Conservation (phyloP, 768 basidiomycete genomes). For the Obba rivulosa region DNA sequence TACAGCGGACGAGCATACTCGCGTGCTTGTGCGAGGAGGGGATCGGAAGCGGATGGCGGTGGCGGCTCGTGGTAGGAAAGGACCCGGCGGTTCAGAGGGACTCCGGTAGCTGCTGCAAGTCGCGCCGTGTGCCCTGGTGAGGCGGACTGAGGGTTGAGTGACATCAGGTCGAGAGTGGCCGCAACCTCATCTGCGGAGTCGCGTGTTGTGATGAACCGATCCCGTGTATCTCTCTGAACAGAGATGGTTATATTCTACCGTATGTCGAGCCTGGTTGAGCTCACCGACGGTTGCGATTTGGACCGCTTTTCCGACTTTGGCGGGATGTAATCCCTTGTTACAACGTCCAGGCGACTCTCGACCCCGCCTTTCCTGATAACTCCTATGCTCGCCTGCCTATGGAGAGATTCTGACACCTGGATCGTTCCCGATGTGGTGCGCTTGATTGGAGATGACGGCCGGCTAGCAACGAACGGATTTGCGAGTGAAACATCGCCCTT, state of each 20-base stretch:
- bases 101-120: constrained; percentile 68
- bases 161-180: constrained; percentile 59
- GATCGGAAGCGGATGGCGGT: constrained; percentile 71
- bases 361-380: constrained; percentile 74
- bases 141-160: constrained; percentile 48
- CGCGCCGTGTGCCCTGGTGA: constrained; percentile 80
- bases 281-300: constrained; percentile 63
- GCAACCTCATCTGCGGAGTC: constrained; percentile 49
- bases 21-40: constrained; percentile 69
- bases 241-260: constrained; percentile 3
- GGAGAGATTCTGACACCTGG: constrained; percentile 46
- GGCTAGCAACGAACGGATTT: constrained; percentile 53
- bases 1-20: constrained; percentile 75
- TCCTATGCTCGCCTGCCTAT: constrained; percentile 59
- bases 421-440: constrained; percentile 43
- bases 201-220: constrained; percentile 68
- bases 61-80: constrained; percentile 88
- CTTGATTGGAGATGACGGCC: constrained; percentile 64
- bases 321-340: constrained; percentile 75
- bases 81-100: constrained; percentile 75
- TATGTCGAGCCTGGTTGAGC: constrained; percentile 3
- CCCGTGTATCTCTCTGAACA: constrained; percentile 46
- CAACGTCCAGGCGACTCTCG: constrained; percentile 72
- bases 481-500: constrained; percentile 39
- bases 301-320: constrained; percentile 60